phyloP scores from a whole-genome alignment of 1,139 yeast species.

The Hemisphaericaspora xylanilytica region DNA sequence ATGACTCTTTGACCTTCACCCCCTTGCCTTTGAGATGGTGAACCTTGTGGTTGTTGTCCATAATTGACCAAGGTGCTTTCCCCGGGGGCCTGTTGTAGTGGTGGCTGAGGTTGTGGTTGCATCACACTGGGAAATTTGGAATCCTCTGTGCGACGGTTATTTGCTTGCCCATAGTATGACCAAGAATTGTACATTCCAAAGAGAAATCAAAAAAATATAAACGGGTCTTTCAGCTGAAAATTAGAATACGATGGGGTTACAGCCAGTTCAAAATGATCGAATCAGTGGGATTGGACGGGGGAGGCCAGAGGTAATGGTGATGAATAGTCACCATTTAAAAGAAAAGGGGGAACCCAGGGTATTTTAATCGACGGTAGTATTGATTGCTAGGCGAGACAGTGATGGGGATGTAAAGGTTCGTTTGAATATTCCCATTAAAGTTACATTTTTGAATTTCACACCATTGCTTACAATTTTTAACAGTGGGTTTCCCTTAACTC shows the following conservation, averaged over 20 bases:
- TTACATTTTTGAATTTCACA: not conserved
- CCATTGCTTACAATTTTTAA: not conserved
- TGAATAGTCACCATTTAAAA: no score
- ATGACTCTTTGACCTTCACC: conserved; percentile 1
- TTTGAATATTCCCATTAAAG: not conserved
- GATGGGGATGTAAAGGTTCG: not conserved
- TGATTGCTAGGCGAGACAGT: not conserved
- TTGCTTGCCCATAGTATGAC: not conserved
- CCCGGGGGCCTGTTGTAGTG: not conserved
- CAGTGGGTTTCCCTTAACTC: not conserved
- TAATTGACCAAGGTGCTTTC: not conserved
- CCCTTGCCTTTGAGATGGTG: not conserved
- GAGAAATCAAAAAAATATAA: not conserved
- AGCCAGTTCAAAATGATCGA: no score
- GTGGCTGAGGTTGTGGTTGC: conserved; percentile 9
- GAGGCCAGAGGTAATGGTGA: no score
- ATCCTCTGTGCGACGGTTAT: not conserved
- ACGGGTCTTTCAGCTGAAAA: not conserved
- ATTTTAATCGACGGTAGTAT: not conserved
- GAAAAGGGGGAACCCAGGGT: not conserved
- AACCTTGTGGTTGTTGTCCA: not conserved
- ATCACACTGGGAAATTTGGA: not conserved
- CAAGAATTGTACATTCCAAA: not conserved
- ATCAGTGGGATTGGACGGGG: no score
- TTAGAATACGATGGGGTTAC: no score